These are phyloP conservation scores for Linum trigynum DNA, from an alignment of 345 rosid species.

Conservation along the genomic window DNA sequence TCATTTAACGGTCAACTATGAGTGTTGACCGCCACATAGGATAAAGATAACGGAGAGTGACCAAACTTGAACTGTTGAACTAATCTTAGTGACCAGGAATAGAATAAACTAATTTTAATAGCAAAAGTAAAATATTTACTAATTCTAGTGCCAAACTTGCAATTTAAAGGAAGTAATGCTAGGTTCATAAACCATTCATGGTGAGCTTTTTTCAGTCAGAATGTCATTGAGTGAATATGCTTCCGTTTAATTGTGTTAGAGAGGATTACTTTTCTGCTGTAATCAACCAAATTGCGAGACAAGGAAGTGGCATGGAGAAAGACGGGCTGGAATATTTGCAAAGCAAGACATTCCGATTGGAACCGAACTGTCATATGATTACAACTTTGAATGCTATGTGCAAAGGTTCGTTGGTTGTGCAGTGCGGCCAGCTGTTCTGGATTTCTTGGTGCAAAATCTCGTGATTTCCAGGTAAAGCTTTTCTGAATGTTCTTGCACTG, in stretches of 20 bases:
- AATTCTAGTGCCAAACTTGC: too few species aligned
- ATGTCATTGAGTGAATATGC: not conserved
- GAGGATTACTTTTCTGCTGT: slow-evolving; percentile 9
- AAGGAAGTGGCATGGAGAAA: slow-evolving; percentile 93
- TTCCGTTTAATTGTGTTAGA: slow-evolving; percentile 11
- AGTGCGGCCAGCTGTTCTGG: slow-evolving; percentile 83
- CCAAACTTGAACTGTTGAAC: too few species aligned
- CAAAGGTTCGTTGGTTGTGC: slow-evolving; percentile 93
- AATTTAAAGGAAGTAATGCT: slow-evolving; percentile 63
- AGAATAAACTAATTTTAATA: too few species aligned
- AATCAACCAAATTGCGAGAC: slow-evolving; percentile 98
- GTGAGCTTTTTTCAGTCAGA: slow-evolving; percentile 36
- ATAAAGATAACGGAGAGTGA: too few species aligned
- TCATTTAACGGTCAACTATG: too few species aligned
- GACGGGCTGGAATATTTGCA: slow-evolving; percentile 93
- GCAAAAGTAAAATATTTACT: too few species aligned
- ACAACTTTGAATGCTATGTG: slow-evolving; percentile 91
- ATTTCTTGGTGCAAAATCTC: slow-evolving; percentile 96
- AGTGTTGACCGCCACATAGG: too few species aligned
- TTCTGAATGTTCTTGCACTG: too few species aligned
- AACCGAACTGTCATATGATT: slow-evolving; percentile 74
- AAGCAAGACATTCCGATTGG: slow-evolving; percentile 57
- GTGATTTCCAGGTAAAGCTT: slow-evolving; percentile 74
- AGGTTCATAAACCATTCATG: slow-evolving; percentile 97
- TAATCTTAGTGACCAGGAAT: too few species aligned